A percentile compares a stretch with the other conserved stretches of the same genome.
These are phyloP conservation scores for Hypoxylon subgilvum DNA, from an alignment of 495 filamentous ascomycete species.

Conservation along the genomic window DNA sequence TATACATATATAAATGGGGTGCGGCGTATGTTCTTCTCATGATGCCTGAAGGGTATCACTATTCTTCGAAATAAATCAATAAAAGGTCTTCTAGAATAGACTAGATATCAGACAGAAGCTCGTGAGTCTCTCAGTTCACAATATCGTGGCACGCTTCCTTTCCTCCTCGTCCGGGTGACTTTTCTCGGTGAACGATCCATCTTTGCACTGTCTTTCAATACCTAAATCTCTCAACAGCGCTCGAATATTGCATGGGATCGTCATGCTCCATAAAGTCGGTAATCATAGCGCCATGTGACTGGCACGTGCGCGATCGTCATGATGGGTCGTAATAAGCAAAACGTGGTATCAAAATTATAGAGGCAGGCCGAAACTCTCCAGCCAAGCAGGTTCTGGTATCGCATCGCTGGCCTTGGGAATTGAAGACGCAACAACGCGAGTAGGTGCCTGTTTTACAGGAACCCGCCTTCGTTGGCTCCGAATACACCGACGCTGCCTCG, in stretches of 20 bases:
- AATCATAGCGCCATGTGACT: constrained; percentile 27
- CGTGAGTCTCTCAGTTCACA: constrained; percentile 23
- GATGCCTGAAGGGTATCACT: constrained; percentile 36
- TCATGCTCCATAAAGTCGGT: constrained; percentile 35
- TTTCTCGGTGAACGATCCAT: constrained; percentile 26
- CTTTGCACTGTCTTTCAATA: constrained; percentile 33
- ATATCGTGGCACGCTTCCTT: constrained; percentile 29
- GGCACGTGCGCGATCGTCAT: constrained; percentile 31
- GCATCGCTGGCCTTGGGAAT: constrained; percentile 24
- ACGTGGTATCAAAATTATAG: constrained; percentile 38
- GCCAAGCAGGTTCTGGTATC: constrained; percentile 12
- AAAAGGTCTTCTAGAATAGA: constrained; percentile 19
- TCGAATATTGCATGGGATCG: constrained; percentile 31
- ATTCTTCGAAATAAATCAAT: constrained; percentile 15
- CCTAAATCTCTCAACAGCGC: constrained; percentile 24
- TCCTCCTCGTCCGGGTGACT: constrained; percentile 26
- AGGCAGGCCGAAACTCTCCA: constrained; percentile 13
- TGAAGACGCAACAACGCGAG: constrained; percentile 24
- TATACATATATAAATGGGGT: constrained; percentile 17
- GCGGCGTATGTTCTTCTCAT: constrained; percentile 23
- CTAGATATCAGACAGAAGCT: constrained; percentile 32
- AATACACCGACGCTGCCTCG: constrained; percentile 43
- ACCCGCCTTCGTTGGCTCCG: constrained; percentile 38
- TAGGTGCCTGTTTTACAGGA: constrained; percentile 37
- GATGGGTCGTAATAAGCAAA: constrained; percentile 37